These are phyloP conservation scores for Exophiala sideris DNA, from an alignment of 2,329 filamentous ascomycete species.

Conservation along the genomic window DNA sequence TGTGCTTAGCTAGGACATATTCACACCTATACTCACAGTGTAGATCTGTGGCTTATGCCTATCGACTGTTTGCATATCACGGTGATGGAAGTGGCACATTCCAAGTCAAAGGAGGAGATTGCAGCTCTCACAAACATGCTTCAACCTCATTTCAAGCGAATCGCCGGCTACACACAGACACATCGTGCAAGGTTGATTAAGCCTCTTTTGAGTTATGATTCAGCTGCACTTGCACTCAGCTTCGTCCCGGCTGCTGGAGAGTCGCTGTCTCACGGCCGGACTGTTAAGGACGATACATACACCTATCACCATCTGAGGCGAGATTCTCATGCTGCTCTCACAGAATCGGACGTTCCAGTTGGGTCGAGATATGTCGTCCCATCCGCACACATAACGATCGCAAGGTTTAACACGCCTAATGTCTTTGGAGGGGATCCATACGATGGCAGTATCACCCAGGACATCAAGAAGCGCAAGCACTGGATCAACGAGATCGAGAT, in stretches of 20 bases:
- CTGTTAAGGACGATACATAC: conserved; percentile 59
- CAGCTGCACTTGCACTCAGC: conserved; percentile 78
- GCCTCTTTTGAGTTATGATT: conserved; percentile 78
- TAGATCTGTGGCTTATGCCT: conserved; percentile 86
- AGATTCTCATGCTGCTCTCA: conserved; percentile 66
- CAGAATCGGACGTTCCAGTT: conserved; percentile 63
- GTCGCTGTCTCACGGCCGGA: conserved; percentile 32
- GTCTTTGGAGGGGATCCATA: conserved; percentile 52
- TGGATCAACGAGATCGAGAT: conserved; percentile 70
- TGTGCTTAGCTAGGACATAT: conserved; percentile 34
- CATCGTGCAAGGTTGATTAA: conserved; percentile 75
- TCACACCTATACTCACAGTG: conserved; percentile 5
- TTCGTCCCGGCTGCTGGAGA: conserved; percentile 78
- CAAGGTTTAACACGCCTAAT: conserved; percentile 66
- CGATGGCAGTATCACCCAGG: conserved; percentile 32
- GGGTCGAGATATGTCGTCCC: conserved; percentile 82
- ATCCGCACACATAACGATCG: conserved; percentile 85
- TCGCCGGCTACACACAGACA: conserved; percentile 58
- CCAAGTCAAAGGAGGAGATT: conserved; percentile 67
- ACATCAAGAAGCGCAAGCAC: conserved; percentile 55
- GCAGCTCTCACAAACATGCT: conserved; percentile 58
- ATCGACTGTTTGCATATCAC: conserved; percentile 77
- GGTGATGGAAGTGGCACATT: conserved; percentile 78
- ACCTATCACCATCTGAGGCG: conserved; percentile 88
- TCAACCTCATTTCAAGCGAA: conserved; percentile 41